Base-by-base conservation (phyloP, 2,329 filamentous ascomycete species). In the Talaromyces sp. region DNA sequence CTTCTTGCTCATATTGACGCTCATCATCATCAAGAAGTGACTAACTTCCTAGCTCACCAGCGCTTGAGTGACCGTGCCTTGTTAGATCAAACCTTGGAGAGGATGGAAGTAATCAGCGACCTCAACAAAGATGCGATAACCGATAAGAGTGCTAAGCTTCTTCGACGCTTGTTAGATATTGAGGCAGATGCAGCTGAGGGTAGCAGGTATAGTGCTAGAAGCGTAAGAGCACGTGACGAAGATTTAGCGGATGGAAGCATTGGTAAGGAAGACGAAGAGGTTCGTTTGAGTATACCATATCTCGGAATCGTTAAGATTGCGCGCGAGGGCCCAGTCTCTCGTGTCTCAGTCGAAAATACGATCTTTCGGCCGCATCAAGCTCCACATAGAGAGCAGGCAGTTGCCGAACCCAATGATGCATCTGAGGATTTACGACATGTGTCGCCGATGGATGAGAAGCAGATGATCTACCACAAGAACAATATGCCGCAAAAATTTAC, bases 1-100 rank as follows among this genome's bases (percentile, higher is more conserved):
- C 63, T 76, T 3, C 70, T 82, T 9, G 75, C 75, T 8, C 76
- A 81, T 60, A 68, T 80, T 22, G 74, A 78, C 67, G 68, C 69
- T 48, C 57, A 60, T 39, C 39, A 56, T 35, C 73, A 75, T 60
- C 70, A 63, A 24, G 65, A 67, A 10, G 65, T 66, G 31, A 41
- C 61, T 22, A 62, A 77, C 65, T 65, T 74, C 14, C 71, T 79
- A 0, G 69, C 71, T 14, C 79, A 81, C 67, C 79, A 81, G 68
- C 73, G 73, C 1, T 69, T 72, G n/a, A 70, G 71, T 11, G 79
- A 81, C 66, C 74, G 78, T 6, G 77, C 73, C 33, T 72, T 76
- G 66, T 68, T 80, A 37, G 76, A 79, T 56, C 72, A 74, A 45
- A 72, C 69, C 3, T 71, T 76, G 14, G 76, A 76, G 61, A 72